Evolutionary conservation across 805 yeast genomes (phyloP), one percentile per base, ranked within the genome.

Genomic region (Pachysolen tannophilus): DNA sequence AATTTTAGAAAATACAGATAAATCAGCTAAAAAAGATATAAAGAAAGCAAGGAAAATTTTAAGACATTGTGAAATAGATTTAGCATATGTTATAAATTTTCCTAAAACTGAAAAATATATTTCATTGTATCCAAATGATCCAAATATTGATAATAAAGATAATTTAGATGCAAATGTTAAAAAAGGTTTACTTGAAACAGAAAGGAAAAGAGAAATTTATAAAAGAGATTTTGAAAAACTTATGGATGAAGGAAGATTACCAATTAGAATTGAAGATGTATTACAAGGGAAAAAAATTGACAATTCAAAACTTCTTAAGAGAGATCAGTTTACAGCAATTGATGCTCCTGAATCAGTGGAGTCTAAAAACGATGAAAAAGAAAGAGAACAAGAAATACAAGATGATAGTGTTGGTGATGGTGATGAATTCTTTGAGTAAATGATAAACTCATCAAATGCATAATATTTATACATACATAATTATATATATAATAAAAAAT

Each of bases 101-200:
- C 96, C 97, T 23, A 75, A 72, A 49, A 71, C 78, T 33, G 78
- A 75, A 48, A 87, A 85, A 58, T 88, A 88, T 55, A 72, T 84
- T 24, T 73, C 96, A 0, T 57, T 88, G 40, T 88, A 76, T 55
- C 87, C 92, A 14, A 56, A 56, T 23, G 52, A 52, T 3, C 47
- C 52, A 15, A 54, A 44, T 18, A 49, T 40, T 9, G 55, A 55
- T 15, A 42, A 43, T 7, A 56, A 58, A 28, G 58, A 56, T n/a
- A 55, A 57, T 33, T 23, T 42, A 28, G 34, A 42, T 16, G 47
- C 49, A 6, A 56, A 55, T 33, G 69, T 65, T 10, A 63, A 60
- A 40, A 60, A 56, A 37, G 79, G 78, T 6, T 37, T 60, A 33
- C 58, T 56, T 31, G 48, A 50, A 35, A 63, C 77, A 1, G 72